A percentile compares a stretch with the other conserved stretches of the same genome.
These are phyloP conservation scores for Daldinia sp. DNA, from an alignment of 2,329 filamentous ascomycete species.

Conservation along the genomic window DNA sequence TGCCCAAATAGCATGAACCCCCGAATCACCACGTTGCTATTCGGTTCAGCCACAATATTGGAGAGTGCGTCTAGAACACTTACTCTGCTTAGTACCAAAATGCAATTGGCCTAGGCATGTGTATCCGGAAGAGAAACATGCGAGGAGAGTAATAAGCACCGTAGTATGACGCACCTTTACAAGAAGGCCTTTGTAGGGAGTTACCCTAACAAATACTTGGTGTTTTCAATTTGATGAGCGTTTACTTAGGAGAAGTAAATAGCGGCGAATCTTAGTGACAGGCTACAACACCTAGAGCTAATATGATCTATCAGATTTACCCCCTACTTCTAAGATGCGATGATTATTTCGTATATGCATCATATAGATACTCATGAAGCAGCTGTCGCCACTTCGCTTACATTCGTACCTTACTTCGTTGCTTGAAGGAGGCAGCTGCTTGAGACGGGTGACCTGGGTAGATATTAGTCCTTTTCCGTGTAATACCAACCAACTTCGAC, in stretches of 20 bases:
- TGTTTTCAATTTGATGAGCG: no score
- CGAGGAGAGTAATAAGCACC: no score
- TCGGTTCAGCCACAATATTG: slow-evolving; percentile 9
- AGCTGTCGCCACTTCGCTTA: background rate
- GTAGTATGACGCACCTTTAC: no score
- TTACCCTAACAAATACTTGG: no score
- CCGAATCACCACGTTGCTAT: slow-evolving; percentile 23
- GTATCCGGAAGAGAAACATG: no score
- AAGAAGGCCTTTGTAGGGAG: no score
- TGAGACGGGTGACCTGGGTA: background rate
- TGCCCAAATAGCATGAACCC: slow-evolving; percentile 9
- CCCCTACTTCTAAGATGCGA: background rate
- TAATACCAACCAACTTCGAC: background rate
- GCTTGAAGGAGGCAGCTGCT: background rate
- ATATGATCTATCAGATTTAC: slow-evolving; percentile 2
- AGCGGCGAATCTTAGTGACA: background rate
- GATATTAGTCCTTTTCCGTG: background rate
- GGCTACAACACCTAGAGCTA: background rate
- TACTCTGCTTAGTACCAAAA: background rate
- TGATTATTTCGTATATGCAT: background rate
- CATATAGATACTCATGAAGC: background rate
- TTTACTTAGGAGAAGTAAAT: no score
- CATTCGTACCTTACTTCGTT: background rate
- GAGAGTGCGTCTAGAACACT: slow-evolving; percentile 3
- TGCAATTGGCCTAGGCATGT: no score